Base-by-base conservation (phyloP, 345 rosid species). In the Passiflora organensis region DNA sequence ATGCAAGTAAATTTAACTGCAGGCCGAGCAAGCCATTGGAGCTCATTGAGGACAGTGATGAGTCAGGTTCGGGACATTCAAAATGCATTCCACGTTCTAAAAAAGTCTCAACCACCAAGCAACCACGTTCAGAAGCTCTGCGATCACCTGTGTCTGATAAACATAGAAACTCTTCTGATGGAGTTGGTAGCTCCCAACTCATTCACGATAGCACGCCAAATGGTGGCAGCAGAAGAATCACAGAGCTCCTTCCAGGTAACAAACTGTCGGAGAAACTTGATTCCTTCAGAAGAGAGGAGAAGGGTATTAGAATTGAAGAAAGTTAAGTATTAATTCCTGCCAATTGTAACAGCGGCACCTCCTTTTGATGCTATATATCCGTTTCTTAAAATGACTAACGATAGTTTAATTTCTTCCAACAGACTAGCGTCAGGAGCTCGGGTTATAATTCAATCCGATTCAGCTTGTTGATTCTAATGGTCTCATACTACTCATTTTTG, bases 361-460 rank as follows among this genome's bases (percentile, higher is more conserved):
- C n/a, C 48, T n/a, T 34, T 43, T 50, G 24, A 68, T 34, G 58
- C 43, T 32, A 12, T 22, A 11, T 25, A 37, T 19, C 28, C 53
- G 2, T 44, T 42, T 13, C 18, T 42, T 55, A 16, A 28, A 14
- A 52, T 19, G 46, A 24, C 19, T 69, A 36, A 46, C 50, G 55
- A 14, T 41, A 1, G 20, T 34, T n/a, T 48, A 36, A 17, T 55
- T 75, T 50, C 49, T 59, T 32, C 17, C 58, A 67, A 67, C 96
- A 93, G 99, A 80, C 96, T 93, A 80, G 94, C 99, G 78, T 93
- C 99, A 49, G 99, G 95, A 80, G 99, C 99, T 45, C 76, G 91
- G 66, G 87, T 93, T 80, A 79, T 83, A 86, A 93, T 93, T 57
- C 81, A 93, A 66, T 83, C 99, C 0, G 61, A 80, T 13, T 10